phyloP scores from a whole-genome alignment of 805 yeast genomes.

The Metschnikowia kunwiensis region DNA sequence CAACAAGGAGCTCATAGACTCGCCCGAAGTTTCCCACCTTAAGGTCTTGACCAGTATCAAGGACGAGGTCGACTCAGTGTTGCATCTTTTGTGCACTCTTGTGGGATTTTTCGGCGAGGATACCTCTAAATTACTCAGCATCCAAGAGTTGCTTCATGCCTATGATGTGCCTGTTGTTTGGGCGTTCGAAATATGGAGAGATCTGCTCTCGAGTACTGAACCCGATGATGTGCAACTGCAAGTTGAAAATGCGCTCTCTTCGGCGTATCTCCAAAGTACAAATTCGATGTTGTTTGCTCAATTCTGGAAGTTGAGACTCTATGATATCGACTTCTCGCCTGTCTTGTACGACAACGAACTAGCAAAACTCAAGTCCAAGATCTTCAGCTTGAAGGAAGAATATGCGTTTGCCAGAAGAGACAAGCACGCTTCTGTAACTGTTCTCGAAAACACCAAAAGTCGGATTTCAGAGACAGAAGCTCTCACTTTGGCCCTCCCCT shows the following conservation, averaged over 20 bases:
- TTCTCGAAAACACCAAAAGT: slow-evolving; percentile 24
- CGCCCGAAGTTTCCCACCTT: slow-evolving; percentile 44
- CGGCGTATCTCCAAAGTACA: slow-evolving; percentile 15
- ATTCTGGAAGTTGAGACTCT: slow-evolving; percentile 73
- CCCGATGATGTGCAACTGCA: slow-evolving; percentile 10
- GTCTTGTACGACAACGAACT: slow-evolving; percentile 49
- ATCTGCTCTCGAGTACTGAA: slow-evolving; percentile 30
- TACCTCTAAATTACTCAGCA: slow-evolving; percentile 34
- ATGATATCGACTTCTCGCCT: slow-evolving; percentile 61
- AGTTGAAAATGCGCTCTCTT: slow-evolving; percentile 8
- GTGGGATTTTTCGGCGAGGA: slow-evolving; percentile 48
- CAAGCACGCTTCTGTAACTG: slow-evolving; percentile 14
- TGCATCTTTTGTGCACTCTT: slow-evolving; percentile 62
- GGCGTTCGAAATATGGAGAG: slow-evolving; percentile 81
- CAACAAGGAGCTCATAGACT: slow-evolving; percentile 34
- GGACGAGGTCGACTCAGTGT: slow-evolving; percentile 69
- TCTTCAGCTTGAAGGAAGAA: slow-evolving; percentile 35
- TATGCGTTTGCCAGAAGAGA: slow-evolving; percentile 29
- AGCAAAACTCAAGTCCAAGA: slow-evolving; percentile 35
- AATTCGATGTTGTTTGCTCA: slow-evolving; percentile 27
- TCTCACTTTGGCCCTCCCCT: slow-evolving; percentile 27
- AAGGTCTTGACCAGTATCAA: slow-evolving; percentile 68
- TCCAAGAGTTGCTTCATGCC: slow-evolving; percentile 38
- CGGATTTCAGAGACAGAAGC: slow-evolving; percentile 24
- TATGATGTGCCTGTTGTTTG: slow-evolving; percentile 53